Base-by-base conservation (phyloP, 2,329 filamentous ascomycete genomes). In the Tolypocladium inflatum region DNA sequence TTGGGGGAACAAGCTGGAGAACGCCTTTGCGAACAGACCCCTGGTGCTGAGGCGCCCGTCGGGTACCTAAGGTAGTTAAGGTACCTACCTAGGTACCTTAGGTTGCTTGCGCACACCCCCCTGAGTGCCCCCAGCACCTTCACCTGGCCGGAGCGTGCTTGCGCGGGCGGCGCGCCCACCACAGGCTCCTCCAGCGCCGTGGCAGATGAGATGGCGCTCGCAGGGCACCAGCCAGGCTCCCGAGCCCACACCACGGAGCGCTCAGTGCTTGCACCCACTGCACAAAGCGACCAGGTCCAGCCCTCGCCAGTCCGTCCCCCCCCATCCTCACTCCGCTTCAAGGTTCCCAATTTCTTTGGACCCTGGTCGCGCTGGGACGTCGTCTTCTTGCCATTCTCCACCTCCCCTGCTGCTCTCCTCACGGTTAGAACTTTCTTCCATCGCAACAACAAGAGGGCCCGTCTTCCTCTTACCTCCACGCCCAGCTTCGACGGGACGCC, bases 331-430 rank as follows among this genome's bases (percentile, higher is more conserved):
- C 57, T 55, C 54, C 54, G 53, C 57, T 55, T 52, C 54, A 48
- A 43, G 41, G 38, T 54, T 42, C 42, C 43, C 57, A 59, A 59
- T 59, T 57, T 59, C 57, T 50, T 51, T 21, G 37, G 35, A 59
- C 57, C 57, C 57, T 51, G 48, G 57, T 59, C 57, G 37, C 23
- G n/a, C 50, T 58, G 50, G 23, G 41, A 9, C 54, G 19, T 38
- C 54, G 9, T 10, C 30, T 35, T 54, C 17, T 15, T 41, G 38
- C 43, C 48, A 21, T 54, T 37, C 57, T 26, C 57, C 23, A 45
- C 45, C 48, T 15, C 48, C 50, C 41, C 26, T 38, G 30, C 50
- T 42, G 23, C 17, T 42, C 50, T 57, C 54, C 26, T 17, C 38
- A 8, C 38, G 10, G 4, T 48, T 8, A 37, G 30, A 45, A 48